These are phyloP conservation scores for Asterionellopsis glacialis DNA, from an alignment of 108 stramenopile species.

Conservation along the genomic window DNA sequence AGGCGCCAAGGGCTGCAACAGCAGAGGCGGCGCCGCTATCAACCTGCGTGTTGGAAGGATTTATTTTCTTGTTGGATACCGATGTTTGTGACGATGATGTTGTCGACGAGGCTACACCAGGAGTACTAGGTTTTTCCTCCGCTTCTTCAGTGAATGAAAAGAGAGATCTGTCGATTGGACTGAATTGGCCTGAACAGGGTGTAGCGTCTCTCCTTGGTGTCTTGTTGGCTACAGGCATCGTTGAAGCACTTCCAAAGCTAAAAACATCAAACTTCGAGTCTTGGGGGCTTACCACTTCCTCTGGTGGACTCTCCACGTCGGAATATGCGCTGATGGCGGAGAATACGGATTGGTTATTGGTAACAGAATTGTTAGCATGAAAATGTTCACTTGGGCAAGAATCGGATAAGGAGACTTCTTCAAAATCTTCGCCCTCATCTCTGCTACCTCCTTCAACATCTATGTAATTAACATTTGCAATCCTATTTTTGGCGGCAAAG, in stretches of 20 bases:
- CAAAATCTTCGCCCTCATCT: not conserved
- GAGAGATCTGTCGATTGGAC: slow-evolving; percentile 4
- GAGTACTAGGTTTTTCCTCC: slow-evolving; percentile 7
- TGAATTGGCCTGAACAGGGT: not conserved
- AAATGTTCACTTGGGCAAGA: not conserved
- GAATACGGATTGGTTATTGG: not conserved
- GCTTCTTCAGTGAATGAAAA: slow-evolving; percentile 27
- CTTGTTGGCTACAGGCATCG: not conserved
- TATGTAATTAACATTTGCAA: not conserved
- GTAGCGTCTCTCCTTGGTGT: not conserved
- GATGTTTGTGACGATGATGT: not conserved
- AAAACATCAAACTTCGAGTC: not conserved
- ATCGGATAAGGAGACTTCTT: not conserved
- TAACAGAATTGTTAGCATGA: not conserved
- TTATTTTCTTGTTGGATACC: not conserved
- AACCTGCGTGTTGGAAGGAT: not conserved
- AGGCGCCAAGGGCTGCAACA: not conserved
- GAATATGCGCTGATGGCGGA: not conserved
- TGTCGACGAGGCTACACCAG: not conserved
- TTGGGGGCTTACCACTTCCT: not conserved
- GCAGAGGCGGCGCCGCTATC: not conserved
- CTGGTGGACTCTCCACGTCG: not conserved
- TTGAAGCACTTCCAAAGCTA: not conserved
- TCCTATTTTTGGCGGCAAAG: not conserved
- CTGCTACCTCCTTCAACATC: not conserved